Percentiles rank a stretch among this genome's conserved stretches.
Conservation (phyloP, 1,284 basidiomycete genomes). For the Cutaneotrichosporon mucoides region DNA sequence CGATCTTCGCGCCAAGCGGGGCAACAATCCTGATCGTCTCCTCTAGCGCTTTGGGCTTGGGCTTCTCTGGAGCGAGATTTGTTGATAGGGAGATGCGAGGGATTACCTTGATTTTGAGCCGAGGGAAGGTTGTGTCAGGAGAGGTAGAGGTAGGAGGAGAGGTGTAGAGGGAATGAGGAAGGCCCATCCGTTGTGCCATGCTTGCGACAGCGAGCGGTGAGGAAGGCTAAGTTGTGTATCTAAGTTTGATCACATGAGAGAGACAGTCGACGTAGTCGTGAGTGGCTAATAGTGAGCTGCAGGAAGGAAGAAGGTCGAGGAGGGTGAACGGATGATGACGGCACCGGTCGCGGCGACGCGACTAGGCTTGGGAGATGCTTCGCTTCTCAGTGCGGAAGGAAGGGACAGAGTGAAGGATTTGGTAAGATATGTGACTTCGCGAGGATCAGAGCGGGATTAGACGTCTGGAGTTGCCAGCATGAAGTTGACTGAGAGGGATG, state of each 20-base stretch:
- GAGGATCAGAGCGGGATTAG: too few species aligned
- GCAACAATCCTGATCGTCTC: slow-evolving; percentile 21
- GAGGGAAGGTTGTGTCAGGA: not conserved
- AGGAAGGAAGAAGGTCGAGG: not conserved
- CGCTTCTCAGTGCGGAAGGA: too few species aligned
- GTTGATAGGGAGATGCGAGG: slow-evolving; percentile 13
- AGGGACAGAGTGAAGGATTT: too few species aligned
- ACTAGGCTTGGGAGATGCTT: too few species aligned
- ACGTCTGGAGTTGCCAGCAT: too few species aligned
- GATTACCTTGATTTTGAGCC: slow-evolving; percentile 16
- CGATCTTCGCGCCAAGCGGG: slow-evolving; percentile 17
- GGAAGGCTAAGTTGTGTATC: too few species aligned
- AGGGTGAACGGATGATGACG: too few species aligned
- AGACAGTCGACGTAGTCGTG: not conserved
- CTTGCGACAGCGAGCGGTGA: too few species aligned
- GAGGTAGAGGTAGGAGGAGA: not conserved
- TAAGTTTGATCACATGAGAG: not conserved
- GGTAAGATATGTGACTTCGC: too few species aligned
- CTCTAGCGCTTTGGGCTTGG: slow-evolving; percentile 19
- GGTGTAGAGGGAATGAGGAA: not conserved
- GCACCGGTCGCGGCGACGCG: too few species aligned
- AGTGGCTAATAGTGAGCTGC: not conserved
- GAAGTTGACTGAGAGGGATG: too few species aligned
- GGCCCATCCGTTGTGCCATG: not conserved
- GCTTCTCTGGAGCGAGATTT: slow-evolving; percentile 10